These are phyloP conservation scores for Rhododendron williamsianum DNA, from an alignment of 148 eudicot species.

Conservation along the genomic window DNA sequence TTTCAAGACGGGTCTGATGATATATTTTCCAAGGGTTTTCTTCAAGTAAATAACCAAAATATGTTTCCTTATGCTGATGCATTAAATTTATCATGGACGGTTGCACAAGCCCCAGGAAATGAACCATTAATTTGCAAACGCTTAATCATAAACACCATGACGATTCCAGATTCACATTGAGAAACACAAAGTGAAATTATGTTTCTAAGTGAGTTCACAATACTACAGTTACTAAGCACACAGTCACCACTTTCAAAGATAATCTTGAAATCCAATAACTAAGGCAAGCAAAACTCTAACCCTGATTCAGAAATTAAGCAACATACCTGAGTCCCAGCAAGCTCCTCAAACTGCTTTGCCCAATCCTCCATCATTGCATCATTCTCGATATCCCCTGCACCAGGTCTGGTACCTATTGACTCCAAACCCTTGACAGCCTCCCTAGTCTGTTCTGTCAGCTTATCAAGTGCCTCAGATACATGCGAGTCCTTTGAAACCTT, in stretches of 20 bases:
- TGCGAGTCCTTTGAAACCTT: constrained; percentile 64
- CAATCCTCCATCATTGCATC: constrained; percentile 13
- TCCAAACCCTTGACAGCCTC: constrained; percentile 88
- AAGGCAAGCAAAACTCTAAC: not conserved
- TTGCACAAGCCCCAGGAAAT: not conserved
- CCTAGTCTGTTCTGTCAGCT: constrained; percentile 85
- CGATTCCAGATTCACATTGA: not conserved
- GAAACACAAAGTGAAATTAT: not conserved
- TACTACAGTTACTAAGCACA: not conserved
- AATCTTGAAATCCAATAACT: not conserved
- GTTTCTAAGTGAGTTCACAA: not conserved
- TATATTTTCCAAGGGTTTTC: not conserved
- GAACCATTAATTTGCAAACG: not conserved
- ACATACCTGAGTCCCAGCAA: constrained; percentile 11
- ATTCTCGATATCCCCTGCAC: not conserved
- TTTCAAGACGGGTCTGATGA: not conserved
- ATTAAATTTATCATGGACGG: not conserved
- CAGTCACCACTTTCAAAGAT: not conserved
- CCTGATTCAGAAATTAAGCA: not conserved
- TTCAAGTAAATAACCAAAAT: not conserved
- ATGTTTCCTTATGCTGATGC: not conserved
- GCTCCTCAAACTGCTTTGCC: constrained; percentile 15
- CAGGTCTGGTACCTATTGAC: constrained; percentile 26
- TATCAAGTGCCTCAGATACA: constrained; percentile 83
- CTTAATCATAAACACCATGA: not conserved